Percentiles rank a stretch among this genome's conserved stretches.
phyloP scores from a whole-genome alignment of 371 early-diverging fungal species.

The Mucor mucedo region DNA sequence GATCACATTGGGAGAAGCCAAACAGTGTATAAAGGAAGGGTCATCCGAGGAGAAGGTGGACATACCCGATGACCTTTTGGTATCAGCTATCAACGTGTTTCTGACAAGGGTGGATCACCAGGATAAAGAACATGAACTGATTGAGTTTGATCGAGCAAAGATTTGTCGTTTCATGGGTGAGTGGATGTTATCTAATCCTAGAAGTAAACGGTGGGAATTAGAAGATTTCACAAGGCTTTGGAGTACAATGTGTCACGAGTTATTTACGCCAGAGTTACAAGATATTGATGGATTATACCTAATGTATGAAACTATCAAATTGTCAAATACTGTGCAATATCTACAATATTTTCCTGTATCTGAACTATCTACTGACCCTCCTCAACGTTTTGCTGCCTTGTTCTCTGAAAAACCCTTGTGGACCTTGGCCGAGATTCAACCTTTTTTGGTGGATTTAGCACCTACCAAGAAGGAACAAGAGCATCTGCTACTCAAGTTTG shows the following conservation, averaged over 20 bases:
- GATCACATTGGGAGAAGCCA: slow-evolving; percentile 31
- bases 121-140: background rate
- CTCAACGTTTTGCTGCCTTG: slow-evolving; percentile 54
- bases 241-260: slow-evolving; percentile 42
- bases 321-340: slow-evolving; percentile 28
- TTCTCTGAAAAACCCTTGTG: slow-evolving; percentile 58
- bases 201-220: slow-evolving; percentile 52
- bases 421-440: slow-evolving; percentile 55
- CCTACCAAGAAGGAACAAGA: slow-evolving; percentile 56
- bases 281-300: slow-evolving; percentile 34
- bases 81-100: slow-evolving; percentile 39
- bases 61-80: slow-evolving; percentile 40
- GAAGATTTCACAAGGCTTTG: slow-evolving; percentile 55
- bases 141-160: slow-evolving; percentile 32
- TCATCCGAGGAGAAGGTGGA: slow-evolving; percentile 16
- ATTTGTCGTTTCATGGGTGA: slow-evolving; percentile 50
- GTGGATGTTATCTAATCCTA: slow-evolving; percentile 32
- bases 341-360: slow-evolving; percentile 55
- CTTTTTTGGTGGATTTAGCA: slow-evolving; percentile 58
- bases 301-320: slow-evolving; percentile 24
- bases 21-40: slow-evolving; percentile 29
- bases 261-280: slow-evolving; percentile 39
- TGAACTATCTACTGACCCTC: slow-evolving; percentile 57
- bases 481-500: slow-evolving; percentile 53
- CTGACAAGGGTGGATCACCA: slow-evolving; percentile 1